Conservation (phyloP, 805 yeast species). For the Zygosaccharomyces bailii region DNA sequence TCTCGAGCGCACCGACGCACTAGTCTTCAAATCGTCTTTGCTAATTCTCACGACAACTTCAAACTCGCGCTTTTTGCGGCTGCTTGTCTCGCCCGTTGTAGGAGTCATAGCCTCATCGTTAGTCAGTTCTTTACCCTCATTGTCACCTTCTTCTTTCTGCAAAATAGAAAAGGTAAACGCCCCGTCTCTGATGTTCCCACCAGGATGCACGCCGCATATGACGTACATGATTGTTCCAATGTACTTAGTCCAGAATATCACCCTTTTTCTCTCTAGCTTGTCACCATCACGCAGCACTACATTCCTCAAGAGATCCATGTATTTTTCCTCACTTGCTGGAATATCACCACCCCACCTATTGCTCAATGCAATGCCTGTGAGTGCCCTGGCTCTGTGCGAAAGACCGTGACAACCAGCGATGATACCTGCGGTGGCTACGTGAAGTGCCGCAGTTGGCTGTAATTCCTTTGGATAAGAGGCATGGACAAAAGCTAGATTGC, state of each 20-base stretch:
- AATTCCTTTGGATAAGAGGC: conserved; percentile 73
- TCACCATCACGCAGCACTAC: conserved; percentile 47
- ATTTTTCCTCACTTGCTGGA: conserved; percentile 51
- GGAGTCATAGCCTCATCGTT: conserved; percentile 22
- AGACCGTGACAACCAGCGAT: conserved; percentile 74
- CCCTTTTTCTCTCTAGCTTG: conserved; percentile 42
- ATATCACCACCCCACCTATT: conserved; percentile 82
- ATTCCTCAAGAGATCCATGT: conserved; percentile 46
- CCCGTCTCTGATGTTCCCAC: conserved; percentile 68
- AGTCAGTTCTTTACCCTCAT: conserved; percentile 18
- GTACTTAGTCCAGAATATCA: conserved; percentile 71
- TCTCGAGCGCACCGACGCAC: conserved; percentile 56
- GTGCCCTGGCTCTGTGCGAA: conserved; percentile 65
- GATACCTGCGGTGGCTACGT: conserved; percentile 69
- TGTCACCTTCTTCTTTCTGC: conserved; percentile 31
- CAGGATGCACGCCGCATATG: conserved; percentile 77
- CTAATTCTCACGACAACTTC: conserved; percentile 44
- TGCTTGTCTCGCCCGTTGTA: conserved; percentile 8
- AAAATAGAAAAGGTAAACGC: conserved; percentile 45
- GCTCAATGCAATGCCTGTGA: conserved; percentile 69
- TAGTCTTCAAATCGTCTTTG: conserved; percentile 54
- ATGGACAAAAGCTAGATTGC: conserved; percentile 72
- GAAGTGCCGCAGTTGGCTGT: conserved; percentile 70
- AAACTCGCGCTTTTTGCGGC: conserved; percentile 32
- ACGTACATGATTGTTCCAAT: conserved; percentile 73